Percentiles rank a stretch among this genome's conserved stretches.
Conservation (phyloP, 1,284 basidiomycete species). For the Hortiboletus rubellus region DNA sequence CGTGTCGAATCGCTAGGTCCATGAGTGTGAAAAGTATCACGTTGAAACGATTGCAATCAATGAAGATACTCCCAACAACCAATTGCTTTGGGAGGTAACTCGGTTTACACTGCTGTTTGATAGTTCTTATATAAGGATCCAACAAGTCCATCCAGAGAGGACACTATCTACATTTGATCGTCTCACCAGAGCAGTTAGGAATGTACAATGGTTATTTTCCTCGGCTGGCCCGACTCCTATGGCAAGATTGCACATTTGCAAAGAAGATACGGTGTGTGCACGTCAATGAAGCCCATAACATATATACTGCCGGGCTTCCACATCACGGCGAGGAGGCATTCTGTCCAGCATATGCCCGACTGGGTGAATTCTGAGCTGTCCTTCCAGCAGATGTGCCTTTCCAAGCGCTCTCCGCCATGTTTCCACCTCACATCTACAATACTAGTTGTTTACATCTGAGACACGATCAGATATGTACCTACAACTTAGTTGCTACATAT, state of each 20-base stretch:
- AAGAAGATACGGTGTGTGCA: no score
- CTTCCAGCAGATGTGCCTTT: neutral
- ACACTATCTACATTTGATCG: neutral
- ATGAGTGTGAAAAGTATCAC: neutral
- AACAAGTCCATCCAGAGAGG: neutral
- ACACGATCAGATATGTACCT: no score
- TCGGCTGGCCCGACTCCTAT: no score
- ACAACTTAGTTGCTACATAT: no score
- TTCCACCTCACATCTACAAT: slow-evolving; percentile 3
- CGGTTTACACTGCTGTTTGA: neutral
- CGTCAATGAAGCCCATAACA: no score
- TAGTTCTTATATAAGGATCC: no score
- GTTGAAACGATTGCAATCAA: slow-evolving; percentile 1
- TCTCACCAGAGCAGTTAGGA: neutral
- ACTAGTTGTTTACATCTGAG: no score
- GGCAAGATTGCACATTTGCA: no score
- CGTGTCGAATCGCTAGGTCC: neutral
- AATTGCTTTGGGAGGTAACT: neutral
- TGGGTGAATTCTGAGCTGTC: neutral
- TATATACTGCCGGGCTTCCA: no score
- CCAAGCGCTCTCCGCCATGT: slow-evolving; percentile 1
- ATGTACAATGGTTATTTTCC: neutral
- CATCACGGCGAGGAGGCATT: no score
- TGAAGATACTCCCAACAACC: neutral
- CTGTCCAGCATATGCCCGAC: neutral